A percentile compares a stretch with the other conserved stretches of the same genome.
Evolutionary conservation across 2,329 filamentous ascomycete genomes (phyloP).

Genomic region (Capronia americana): DNA sequence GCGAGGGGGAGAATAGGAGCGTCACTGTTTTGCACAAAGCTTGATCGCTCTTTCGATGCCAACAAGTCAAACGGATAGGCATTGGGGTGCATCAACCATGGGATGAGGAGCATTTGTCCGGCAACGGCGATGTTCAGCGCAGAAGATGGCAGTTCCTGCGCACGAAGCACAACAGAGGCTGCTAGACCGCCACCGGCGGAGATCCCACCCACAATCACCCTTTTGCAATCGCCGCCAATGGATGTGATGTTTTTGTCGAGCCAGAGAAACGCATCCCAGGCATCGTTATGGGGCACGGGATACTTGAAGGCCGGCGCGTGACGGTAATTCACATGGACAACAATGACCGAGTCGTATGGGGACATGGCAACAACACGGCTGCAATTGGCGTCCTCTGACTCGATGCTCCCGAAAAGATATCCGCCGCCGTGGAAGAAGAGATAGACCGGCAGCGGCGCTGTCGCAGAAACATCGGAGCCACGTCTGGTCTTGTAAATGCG

Average conservation of each 20-base stretch:
- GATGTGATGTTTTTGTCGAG: not conserved
- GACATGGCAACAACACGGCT: not conserved
- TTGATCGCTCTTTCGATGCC: not conserved
- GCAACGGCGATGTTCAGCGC: not conserved
- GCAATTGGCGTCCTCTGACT: not conserved
- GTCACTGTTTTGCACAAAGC: not conserved
- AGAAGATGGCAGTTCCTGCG: not conserved
- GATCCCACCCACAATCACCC: not conserved
- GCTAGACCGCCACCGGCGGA: slow-evolving; percentile 6
- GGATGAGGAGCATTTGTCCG: not conserved
- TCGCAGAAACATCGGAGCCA: not conserved
- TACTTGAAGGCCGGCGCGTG: not conserved
- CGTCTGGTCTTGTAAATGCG: not conserved
- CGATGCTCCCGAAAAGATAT: not conserved
- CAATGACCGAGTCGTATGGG: not conserved
- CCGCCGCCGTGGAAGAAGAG: slow-evolving; percentile 3
- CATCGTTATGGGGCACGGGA: not conserved
- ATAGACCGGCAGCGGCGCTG: not conserved
- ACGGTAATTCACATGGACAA: not conserved
- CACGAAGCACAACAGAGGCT: not conserved
- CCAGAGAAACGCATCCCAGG: slow-evolving; percentile 2
- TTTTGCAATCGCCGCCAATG: not conserved
- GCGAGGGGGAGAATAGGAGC: not conserved
- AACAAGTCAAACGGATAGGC: not conserved
- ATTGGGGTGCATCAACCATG: not conserved